Percentiles rank a stretch among this genome's conserved stretches.
Conservation (phyloP, 2,329 filamentous ascomycete species). For the Clonostachys solani region DNA sequence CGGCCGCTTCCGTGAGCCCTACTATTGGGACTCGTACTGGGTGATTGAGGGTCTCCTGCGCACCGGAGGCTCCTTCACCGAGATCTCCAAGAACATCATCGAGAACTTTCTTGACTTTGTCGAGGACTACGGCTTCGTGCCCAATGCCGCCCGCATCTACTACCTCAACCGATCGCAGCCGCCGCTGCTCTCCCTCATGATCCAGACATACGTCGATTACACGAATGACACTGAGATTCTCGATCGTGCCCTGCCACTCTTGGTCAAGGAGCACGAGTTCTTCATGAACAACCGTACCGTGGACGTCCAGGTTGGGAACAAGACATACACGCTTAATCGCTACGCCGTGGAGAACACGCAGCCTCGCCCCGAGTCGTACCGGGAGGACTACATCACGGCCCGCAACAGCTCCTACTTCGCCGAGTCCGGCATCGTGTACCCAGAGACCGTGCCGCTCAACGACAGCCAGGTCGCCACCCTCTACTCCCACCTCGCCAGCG, state of each 20-base stretch:
- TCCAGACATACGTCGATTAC: conserved; percentile 58
- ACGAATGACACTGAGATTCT: conserved; percentile 60
- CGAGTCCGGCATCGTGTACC: conserved; percentile 52
- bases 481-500: conserved; percentile 60
- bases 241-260: conserved; percentile 54
- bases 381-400: conserved; percentile 62
- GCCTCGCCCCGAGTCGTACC: conserved; percentile 63
- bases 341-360: conserved; percentile 61
- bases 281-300: conserved; percentile 59
- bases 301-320: conserved; percentile 36
- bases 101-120: conserved; percentile 68
- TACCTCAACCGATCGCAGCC: conserved; percentile 67
- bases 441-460: conserved; percentile 42
- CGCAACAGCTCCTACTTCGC: conserved; percentile 56
- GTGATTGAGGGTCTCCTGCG: conserved; percentile 62
- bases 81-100: conserved; percentile 62
- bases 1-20: conserved; percentile 66
- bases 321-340: conserved; percentile 51
- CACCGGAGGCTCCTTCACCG: conserved; percentile 57
- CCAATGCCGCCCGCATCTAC: conserved; percentile 64
- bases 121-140: conserved; percentile 60
- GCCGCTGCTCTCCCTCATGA: conserved; percentile 62
- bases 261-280: conserved; percentile 61
- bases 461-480: conserved; percentile 45
- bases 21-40: conserved; percentile 71